These are phyloP conservation scores for Penicillium psychrofluorescens DNA, from an alignment of 495 filamentous ascomycete species.

Conservation along the genomic window DNA sequence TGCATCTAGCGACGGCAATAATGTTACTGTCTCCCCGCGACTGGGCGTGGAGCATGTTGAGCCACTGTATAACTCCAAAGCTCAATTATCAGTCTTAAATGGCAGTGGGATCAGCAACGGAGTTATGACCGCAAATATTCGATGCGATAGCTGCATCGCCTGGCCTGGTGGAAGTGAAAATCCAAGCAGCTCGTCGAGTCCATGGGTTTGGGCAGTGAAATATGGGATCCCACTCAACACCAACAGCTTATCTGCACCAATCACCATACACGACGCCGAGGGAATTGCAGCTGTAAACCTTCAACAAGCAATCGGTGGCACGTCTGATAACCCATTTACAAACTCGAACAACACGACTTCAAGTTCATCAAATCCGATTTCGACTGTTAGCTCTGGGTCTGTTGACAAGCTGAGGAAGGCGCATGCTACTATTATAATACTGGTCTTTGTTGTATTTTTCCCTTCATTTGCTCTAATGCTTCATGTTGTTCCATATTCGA, in stretches of 20 bases:
- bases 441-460: slow-evolving; percentile 40
- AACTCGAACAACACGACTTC: background rate
- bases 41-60: slow-evolving; percentile 42
- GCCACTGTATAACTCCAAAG: slow-evolving; percentile 45
- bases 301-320: slow-evolving; percentile 14
- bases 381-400: no score
- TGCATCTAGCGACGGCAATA: slow-evolving; percentile 39
- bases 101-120: slow-evolving; percentile 50
- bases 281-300: slow-evolving; percentile 10
- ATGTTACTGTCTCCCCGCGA: slow-evolving; percentile 62
- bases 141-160: slow-evolving; percentile 48
- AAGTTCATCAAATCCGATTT: no score
- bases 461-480: no score
- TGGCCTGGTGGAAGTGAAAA: slow-evolving; percentile 48
- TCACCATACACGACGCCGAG: slow-evolving; percentile 50
- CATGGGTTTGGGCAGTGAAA: slow-evolving; percentile 64
- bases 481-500: slow-evolving; percentile 14
- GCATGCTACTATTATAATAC: slow-evolving; percentile 34
- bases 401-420: slow-evolving; percentile 20
- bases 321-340: slow-evolving; percentile 56
- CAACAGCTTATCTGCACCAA: slow-evolving; percentile 34
- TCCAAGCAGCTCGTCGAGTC: slow-evolving; percentile 31
- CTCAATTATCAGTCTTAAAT: slow-evolving; percentile 46
- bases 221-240: slow-evolving; percentile 50
- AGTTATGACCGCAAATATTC: slow-evolving; percentile 58